Base-by-base conservation (phyloP, 306 rosid species). In the Leucaena leucocephala region DNA sequence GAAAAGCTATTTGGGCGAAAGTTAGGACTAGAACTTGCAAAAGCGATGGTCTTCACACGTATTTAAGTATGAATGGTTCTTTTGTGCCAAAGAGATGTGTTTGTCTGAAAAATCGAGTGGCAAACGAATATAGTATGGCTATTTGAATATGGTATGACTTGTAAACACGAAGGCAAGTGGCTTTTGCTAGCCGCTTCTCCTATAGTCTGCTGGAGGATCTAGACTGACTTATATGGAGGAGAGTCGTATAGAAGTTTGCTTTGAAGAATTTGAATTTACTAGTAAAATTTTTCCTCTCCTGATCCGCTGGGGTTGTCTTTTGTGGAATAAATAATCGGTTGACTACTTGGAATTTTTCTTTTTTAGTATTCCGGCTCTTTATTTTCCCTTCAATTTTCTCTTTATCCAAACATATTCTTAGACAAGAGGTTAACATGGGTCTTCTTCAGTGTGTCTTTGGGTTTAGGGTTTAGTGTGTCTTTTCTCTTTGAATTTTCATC, bases 1-100 rank as follows among this genome's bases (percentile, higher is more conserved):
- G 92, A 90, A 84, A 90, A 88, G 85, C 76, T 90, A 43, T 80
- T 79, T 4, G 92, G 94, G 19, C 86, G 87, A 27, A 7, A 86
- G 8, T 75, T 72, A 36, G 94, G 90, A 38, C 36, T 83, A 17
- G 90, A 88, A 68, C 78, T 85, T 43, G 90, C 88, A 16, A 85
- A 85, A 69, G 57, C 84, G 0, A 54, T 88, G 83, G 55, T 90
- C 46, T 84, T 90, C 19, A 81, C 82, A n/a, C 34, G 45, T 63
- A 40, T 42, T 43, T 19, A 8, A 66, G 13, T 45, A 34, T 35
- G 45, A 71, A 4, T 3, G 39, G 34, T 33, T 48, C 33, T 48
- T 48, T 33, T 15, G 44, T 34, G 75, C 50, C 17, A 34, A 34
- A 69, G 21, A 36, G 55, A 63, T 8, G 40, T 61, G 21, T 35